Evolutionary conservation across 345 rosid species (phyloP), one percentile per base, ranked within the genome.

Genomic region (Salix caprea): DNA sequence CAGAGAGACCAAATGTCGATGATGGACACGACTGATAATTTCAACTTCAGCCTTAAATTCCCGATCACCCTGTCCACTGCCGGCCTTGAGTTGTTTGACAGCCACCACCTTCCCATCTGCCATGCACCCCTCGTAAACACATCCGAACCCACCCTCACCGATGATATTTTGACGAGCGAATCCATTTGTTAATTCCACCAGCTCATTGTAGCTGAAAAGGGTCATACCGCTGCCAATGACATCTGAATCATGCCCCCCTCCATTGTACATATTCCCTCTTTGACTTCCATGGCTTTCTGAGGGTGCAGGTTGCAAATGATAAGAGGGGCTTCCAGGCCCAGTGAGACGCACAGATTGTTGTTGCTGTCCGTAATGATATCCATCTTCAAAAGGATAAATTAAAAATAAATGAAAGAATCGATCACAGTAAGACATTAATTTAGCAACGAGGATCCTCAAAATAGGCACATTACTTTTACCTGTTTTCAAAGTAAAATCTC

Each of bases 91-190:
- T 83, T 96, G 99, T 84, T 96, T 96, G 24, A 96, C 94, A 2
- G 98, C 98, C 26, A 94, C 97, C 32, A 73, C 39, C 72, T 71
- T 91, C 21, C 97, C 94, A 30, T 89, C 91, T 0, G 83, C 70
- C 64, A 84, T 24, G 74, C 71, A 74, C 71, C 97, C 99, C 83
- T 89, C 87, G 73, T 80, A 94, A 56, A 96, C 98, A 72, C 91
- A 90, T 14, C 99, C 99, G 13, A 96, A 96, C 1, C 98, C 99
- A 68, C 98, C 99, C 85, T 96, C 98, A 32, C 99, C 98, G 23
- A 92, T 84, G 42, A 96, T 84, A 71, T 91, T 91, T 37, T 88
- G 89, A 42, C 79, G 77, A 52, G 95, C 58, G 85, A 96, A 94
- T 18, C 94, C 99, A 11, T 74, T 74, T 26, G 99, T 96, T 82